A percentile compares a stretch with the other conserved stretches of the same genome.
Conservation (phyloP, 495 filamentous ascomycete genomes). For the Tuber borchii region DNA sequence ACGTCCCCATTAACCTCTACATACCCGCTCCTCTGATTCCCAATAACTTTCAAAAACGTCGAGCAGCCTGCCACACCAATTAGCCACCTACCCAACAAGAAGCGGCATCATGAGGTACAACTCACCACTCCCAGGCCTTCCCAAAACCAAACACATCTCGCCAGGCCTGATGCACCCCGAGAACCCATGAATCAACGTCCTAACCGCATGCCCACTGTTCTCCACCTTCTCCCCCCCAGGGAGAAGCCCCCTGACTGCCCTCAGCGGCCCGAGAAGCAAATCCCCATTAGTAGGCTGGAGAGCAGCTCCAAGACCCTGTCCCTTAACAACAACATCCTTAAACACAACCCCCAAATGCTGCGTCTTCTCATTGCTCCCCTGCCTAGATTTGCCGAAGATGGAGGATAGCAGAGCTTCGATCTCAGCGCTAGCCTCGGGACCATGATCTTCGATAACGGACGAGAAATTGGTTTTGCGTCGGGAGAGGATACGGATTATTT, state of each 20-base stretch:
- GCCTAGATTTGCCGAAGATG: constrained; percentile 58
- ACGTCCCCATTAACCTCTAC: constrained; percentile 59
- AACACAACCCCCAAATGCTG: constrained; percentile 56
- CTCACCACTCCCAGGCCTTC: constrained; percentile 59
- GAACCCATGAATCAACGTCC: constrained; percentile 60
- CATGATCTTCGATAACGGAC: constrained; percentile 42
- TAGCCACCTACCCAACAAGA: neutral
- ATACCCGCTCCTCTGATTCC: constrained; percentile 60
- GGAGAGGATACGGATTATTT: constrained; percentile 50
- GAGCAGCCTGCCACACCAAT: constrained; percentile 48
- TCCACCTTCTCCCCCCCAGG: constrained; percentile 35
- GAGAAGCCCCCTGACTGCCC: constrained; percentile 50
- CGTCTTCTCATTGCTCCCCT: constrained; percentile 59
- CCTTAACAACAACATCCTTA: constrained; percentile 61
- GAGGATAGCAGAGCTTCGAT: constrained; percentile 56
- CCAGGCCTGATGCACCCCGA: constrained; percentile 49
- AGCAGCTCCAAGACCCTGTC: constrained; percentile 59
- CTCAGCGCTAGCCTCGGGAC: constrained; percentile 53
- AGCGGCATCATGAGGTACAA: neutral
- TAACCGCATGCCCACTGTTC: constrained; percentile 48
- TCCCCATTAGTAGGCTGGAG: constrained; percentile 60
- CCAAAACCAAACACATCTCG: constrained; percentile 61
- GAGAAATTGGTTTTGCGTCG: constrained; percentile 47
- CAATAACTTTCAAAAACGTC: constrained; percentile 63
- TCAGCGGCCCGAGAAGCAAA: constrained; percentile 54